phyloP scores from a whole-genome alignment of 2,329 filamentous ascomycete genomes.

The Pseudohalonectria lignicola region DNA sequence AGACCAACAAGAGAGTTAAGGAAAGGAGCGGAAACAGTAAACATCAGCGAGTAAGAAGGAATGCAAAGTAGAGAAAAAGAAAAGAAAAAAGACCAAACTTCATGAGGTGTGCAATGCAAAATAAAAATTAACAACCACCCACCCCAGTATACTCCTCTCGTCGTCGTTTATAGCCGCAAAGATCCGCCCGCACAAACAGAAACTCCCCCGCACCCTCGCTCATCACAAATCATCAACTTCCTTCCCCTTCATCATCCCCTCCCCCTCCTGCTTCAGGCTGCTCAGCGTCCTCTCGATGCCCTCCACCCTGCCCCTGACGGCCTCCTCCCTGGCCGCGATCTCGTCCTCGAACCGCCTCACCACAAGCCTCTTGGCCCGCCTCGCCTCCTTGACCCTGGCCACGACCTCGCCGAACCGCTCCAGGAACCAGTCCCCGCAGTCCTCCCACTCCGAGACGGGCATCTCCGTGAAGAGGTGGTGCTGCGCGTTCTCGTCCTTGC shows the following conservation, averaged over 20 bases:
- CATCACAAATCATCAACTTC: constrained; percentile 12
- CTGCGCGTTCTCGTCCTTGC: constrained; percentile 28
- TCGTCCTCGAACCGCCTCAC: constrained; percentile 42
- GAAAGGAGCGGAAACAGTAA: too few relatives aligned
- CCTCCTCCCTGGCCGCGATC: constrained; percentile 41
- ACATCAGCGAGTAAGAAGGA: too few relatives aligned
- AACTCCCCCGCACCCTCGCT: neutral
- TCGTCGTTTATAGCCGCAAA: too few relatives aligned
- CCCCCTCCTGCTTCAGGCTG: constrained; percentile 44
- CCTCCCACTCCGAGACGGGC: constrained; percentile 46
- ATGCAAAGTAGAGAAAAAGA: too few relatives aligned
- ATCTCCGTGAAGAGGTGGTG: constrained; percentile 40
- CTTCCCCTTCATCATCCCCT: constrained; percentile 41
- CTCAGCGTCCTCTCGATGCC: constrained; percentile 42
- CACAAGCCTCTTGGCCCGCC: constrained; percentile 36
- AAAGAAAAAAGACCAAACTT: too few relatives aligned
- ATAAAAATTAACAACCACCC: too few relatives aligned
- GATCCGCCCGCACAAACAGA: too few relatives aligned
- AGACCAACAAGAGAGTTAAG: too few relatives aligned
- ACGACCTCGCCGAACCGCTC: constrained; percentile 40
- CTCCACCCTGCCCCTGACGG: constrained; percentile 39
- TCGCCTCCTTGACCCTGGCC: constrained; percentile 32
- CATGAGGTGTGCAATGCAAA: too few relatives aligned
- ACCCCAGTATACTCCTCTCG: too few relatives aligned
- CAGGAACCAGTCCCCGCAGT: constrained; percentile 49